phyloP scores from a whole-genome alignment of 2,329 filamentous ascomycete species.

The Xylaria sp. region DNA sequence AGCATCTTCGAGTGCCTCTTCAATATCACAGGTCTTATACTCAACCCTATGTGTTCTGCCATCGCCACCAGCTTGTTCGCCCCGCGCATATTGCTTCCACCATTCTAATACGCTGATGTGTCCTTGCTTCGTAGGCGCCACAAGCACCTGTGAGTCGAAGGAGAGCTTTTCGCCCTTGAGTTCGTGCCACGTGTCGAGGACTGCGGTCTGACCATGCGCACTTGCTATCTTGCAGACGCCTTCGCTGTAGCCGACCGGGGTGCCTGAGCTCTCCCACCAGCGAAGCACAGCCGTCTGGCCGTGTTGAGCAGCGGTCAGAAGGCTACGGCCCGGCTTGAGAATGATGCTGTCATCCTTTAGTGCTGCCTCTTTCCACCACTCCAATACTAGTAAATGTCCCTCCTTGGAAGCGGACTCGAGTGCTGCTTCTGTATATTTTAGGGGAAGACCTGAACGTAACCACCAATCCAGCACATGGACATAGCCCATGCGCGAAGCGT shows the following conservation, averaged over 20 bases:
- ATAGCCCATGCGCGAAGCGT: slow-evolving; percentile 86
- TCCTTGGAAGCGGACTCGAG: slow-evolving; percentile 88
- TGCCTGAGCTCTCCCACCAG: slow-evolving; percentile 88
- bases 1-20: slow-evolving; percentile 91
- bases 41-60: slow-evolving; percentile 77
- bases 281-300: slow-evolving; percentile 80
- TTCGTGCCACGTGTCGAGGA: slow-evolving; percentile 84
- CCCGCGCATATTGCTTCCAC: slow-evolving; percentile 80
- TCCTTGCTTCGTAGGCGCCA: slow-evolving; percentile 87
- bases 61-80: slow-evolving; percentile 61
- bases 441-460: slow-evolving; percentile 78
- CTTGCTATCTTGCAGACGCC: slow-evolving; percentile 85
- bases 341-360: slow-evolving; percentile 65
- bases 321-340: slow-evolving; percentile 84
- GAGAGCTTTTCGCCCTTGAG: slow-evolving; percentile 76
- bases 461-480: slow-evolving; percentile 91
- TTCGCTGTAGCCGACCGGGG: slow-evolving; percentile 82
- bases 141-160: slow-evolving; percentile 84
- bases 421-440: slow-evolving; percentile 87
- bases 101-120: slow-evolving; percentile 88
- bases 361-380: slow-evolving; percentile 88
- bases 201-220: slow-evolving; percentile 83
- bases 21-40: slow-evolving; percentile 95
- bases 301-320: slow-evolving; percentile 84
- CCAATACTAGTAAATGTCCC: slow-evolving; percentile 84